phyloP scores from a whole-genome alignment of 2,329 filamentous ascomycete species.

The Curvularia verruculosa region DNA sequence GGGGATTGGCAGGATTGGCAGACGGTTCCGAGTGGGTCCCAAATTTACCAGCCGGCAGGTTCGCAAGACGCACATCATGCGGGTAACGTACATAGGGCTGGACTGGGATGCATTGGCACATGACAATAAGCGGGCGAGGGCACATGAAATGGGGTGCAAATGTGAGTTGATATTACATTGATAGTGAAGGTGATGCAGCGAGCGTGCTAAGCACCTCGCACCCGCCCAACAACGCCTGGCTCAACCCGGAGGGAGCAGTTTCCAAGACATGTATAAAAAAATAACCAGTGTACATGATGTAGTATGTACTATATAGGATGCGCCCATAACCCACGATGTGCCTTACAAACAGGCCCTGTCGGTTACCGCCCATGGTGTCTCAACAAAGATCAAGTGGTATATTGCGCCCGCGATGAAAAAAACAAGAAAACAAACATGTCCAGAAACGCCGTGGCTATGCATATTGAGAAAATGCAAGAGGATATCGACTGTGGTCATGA shows the following conservation, averaged over 20 bases:
- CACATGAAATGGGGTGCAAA: not conserved
- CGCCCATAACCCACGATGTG: not conserved
- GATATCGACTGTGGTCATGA: slow-evolving; percentile 18
- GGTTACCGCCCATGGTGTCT: not conserved
- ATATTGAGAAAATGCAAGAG: slow-evolving; percentile 12
- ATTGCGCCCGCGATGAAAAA: slow-evolving; percentile 18
- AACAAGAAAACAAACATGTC: slow-evolving; percentile 10
- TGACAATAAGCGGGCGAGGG: slow-evolving; percentile 1
- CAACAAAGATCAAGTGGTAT: slow-evolving; percentile 37
- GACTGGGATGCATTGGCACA: slow-evolving; percentile 9
- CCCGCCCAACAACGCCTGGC: slow-evolving; percentile 31
- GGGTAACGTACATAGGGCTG: slow-evolving; percentile 20
- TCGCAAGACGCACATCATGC: slow-evolving; percentile 26
- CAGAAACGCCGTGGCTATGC: slow-evolving; percentile 45
- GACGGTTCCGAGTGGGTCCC: slow-evolving; percentile 24
- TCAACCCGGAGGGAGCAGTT: slow-evolving; percentile 45
- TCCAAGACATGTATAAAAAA: too few species aligned
- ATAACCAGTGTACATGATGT: not conserved
- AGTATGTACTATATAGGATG: not conserved
- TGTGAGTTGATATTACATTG: slow-evolving; percentile 18
- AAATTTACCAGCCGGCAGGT: slow-evolving; percentile 28
- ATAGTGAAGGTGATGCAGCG: slow-evolving; percentile 18
- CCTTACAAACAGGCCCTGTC: not conserved
- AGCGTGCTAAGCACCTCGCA: slow-evolving; percentile 20
- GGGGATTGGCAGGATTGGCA: slow-evolving; percentile 16